phyloP scores from a whole-genome alignment of 148 eudicot genomes.

The Camellia granthamiana region DNA sequence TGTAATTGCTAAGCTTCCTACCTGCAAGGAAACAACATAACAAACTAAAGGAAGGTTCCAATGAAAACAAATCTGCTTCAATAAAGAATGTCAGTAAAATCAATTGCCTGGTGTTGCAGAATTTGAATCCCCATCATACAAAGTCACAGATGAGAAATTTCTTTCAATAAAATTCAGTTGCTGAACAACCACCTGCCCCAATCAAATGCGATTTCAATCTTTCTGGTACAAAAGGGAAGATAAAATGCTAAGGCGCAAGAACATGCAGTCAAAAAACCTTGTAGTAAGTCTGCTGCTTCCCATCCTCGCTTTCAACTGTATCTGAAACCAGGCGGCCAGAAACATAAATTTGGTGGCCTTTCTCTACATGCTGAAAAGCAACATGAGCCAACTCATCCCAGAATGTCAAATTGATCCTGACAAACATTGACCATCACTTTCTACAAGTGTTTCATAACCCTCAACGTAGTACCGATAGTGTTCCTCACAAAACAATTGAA shows the following conservation, averaged over 20 bases:
- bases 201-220: conserved; percentile 10
- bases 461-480: neutral
- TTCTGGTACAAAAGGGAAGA: neutral
- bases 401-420: conserved; percentile 83
- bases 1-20: conserved; percentile 34
- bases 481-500: neutral
- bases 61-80: neutral
- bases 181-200: conserved; percentile 72
- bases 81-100: neutral
- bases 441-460: neutral
- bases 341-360: conserved; percentile 78
- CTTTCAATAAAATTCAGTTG: conserved; percentile 81
- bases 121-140: conserved; percentile 59
- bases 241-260: neutral
- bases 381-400: conserved; percentile 89
- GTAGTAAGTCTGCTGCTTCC: conserved; percentile 69
- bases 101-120: conserved; percentile 42
- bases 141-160: conserved; percentile 37
- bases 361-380: conserved; percentile 80
- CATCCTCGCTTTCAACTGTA: conserved; percentile 74
- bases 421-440: conserved; percentile 10
- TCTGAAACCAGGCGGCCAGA: conserved; percentile 79
- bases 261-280: conserved; percentile 43
- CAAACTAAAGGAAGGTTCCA: neutral
- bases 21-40: conserved; percentile 31